Base-by-base conservation (phyloP, 495 filamentous ascomycete genomes). In the Amorphotheca resinae region DNA sequence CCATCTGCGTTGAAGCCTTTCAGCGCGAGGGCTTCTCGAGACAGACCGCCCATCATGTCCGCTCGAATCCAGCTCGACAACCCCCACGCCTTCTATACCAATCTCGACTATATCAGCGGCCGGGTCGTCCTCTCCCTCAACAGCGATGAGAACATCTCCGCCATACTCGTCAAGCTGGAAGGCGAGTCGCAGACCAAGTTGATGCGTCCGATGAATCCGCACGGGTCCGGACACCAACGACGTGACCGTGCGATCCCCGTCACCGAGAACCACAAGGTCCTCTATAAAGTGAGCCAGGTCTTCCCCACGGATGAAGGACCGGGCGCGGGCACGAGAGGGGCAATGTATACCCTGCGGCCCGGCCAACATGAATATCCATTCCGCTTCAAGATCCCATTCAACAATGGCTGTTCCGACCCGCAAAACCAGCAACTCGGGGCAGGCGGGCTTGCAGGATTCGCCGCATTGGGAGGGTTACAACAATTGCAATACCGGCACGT, bases 341-440 rank as follows among this genome's bases (percentile, higher is more conserved):
- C 48, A 78, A 77, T 34, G 78, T 81, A 76, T 51, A 78, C 81
- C 0, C 67, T 96, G 45, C 72, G 76, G 26, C 60, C 84, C 0
- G 89, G 91, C 34, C 69, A 73, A 47, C 83, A 95, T 64, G 78
- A 87, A 55, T 96, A 93, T 60, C 82, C 85, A 1, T 98, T 98
- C 58, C 62, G 72, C 26, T 93, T 98, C 72, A 93, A 94, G 69
- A 65, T 98, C n/a, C 87, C 88, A 6, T 84, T 96, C 67, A 96
- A 98, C 64, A 93, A 93, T 60, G 68, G 76, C 25, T 98, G 91
- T 62, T 69, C 67, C 41, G 65, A 74, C 43, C 67, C 59, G 8
- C 57, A 58, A 4, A 62, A n/a, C n/a, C 49, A 55, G 36, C 48
- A 48, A 38, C 71, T 72, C 62, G 51, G 55, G 6, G 50, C 65